A percentile compares a stretch with the other conserved stretches of the same genome.
Evolutionary conservation across 2,329 filamentous ascomycete species (phyloP).

Genomic region (Coniella vitis): DNA sequence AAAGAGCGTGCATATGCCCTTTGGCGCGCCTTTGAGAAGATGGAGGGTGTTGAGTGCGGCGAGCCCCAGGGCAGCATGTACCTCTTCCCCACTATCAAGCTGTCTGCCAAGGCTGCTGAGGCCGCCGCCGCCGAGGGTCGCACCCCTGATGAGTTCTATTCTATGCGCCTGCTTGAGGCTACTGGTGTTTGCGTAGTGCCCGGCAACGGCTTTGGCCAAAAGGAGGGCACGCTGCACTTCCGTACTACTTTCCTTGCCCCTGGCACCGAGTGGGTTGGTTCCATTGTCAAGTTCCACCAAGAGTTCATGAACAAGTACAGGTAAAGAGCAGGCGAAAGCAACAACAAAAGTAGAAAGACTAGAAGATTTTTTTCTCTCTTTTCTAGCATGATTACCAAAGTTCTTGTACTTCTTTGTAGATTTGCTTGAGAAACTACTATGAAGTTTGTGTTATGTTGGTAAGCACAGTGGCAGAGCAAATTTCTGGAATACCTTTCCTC

Average conservation of each 20-base stretch:
- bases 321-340: conserved; percentile 26
- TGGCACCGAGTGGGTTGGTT: conserved; percentile 87
- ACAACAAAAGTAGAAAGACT: conserved; percentile 10
- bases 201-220: conserved; percentile 90
- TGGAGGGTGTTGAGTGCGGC: conserved; percentile 93
- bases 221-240: conserved; percentile 86
- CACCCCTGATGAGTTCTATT: conserved; percentile 87
- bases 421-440: no score
- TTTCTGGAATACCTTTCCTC: no score
- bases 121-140: conserved; percentile 70
- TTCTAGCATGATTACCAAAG: no score
- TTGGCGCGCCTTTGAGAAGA: conserved; percentile 82
- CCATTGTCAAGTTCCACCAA: conserved; percentile 83
- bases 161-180: conserved; percentile 79
- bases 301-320: conserved; percentile 81
- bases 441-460: no score
- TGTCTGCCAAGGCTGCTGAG: conserved; percentile 68
- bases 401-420: no score
- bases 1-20: conserved; percentile 75
- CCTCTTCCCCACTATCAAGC: conserved; percentile 88
- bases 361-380: no score
- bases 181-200: conserved; percentile 94
- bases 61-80: conserved; percentile 96
- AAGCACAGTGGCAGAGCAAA: no score
- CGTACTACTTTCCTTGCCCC: conserved; percentile 94